Conservation (phyloP, 2,329 filamentous ascomycete genomes). For the Calonectria ilicicola region DNA sequence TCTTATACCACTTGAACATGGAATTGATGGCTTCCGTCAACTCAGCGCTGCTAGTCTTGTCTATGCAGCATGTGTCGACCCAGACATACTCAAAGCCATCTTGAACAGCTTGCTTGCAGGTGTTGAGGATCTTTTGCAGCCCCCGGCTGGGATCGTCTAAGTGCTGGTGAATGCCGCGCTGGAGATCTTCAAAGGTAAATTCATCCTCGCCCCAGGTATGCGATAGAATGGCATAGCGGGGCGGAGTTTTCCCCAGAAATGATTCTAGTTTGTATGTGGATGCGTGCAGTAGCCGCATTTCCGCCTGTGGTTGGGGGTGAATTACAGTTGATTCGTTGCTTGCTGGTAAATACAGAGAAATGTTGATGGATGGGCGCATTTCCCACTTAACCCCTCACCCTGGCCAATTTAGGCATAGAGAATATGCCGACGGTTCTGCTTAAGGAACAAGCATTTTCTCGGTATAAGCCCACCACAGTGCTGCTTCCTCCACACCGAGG, state of each 20-base stretch:
- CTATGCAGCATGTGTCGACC: slow-evolving; percentile 42
- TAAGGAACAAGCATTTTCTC: no score
- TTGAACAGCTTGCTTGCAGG: slow-evolving; percentile 33
- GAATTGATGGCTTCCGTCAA: slow-evolving; percentile 40
- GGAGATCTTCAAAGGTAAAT: slow-evolving; percentile 37
- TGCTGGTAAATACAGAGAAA: not conserved
- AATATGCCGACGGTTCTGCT: no score
- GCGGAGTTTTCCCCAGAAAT: slow-evolving; percentile 23
- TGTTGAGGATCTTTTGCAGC: slow-evolving; percentile 34
- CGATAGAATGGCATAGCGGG: slow-evolving; percentile 40
- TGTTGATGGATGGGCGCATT: not conserved
- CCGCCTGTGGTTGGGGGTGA: not conserved
- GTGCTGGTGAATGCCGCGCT: slow-evolving; percentile 9
- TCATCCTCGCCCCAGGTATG: slow-evolving; percentile 42
- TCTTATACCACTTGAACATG: slow-evolving; percentile 41
- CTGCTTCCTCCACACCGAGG: no score
- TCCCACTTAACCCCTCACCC: not conserved
- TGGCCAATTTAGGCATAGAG: not conserved
- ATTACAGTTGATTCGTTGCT: not conserved
- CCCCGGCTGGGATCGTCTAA: slow-evolving; percentile 25
- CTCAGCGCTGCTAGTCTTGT: slow-evolving; percentile 40
- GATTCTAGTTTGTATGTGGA: slow-evolving; percentile 33
- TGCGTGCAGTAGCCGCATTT: slow-evolving; percentile 40
- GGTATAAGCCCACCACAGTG: no score
- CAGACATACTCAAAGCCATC: slow-evolving; percentile 35